Evolutionary conservation across 116 monocot genomes (phyloP).

Genomic region (Phalaenopsis hybrid): DNA sequence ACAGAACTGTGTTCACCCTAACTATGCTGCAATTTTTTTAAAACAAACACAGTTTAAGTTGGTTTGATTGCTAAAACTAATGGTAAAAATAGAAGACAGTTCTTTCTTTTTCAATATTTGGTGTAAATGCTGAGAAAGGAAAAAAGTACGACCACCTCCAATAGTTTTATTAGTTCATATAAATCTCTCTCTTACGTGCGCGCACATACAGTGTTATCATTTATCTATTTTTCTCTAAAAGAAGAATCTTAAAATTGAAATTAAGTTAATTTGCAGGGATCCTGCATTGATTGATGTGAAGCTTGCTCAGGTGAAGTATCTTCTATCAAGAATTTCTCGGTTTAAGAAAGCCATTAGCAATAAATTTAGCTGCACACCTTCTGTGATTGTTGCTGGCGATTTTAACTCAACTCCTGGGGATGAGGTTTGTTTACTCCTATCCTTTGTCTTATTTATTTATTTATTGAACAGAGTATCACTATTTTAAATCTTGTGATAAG

Average conservation of each 20-base stretch:
- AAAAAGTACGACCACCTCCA: too few relatives aligned
- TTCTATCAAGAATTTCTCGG: conserved; percentile 44
- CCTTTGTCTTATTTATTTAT: too few relatives aligned
- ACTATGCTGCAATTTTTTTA: neutral
- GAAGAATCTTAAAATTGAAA: neutral
- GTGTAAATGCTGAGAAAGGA: too few relatives aligned
- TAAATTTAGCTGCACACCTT: conserved; percentile 45
- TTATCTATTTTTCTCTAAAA: neutral
- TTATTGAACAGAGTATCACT: too few relatives aligned
- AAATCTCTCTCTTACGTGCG: neutral
- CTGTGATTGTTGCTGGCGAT: conserved; percentile 74
- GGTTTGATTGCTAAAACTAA: too few relatives aligned
- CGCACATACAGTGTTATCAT: neutral
- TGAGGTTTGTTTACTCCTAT: conserved; percentile 31
- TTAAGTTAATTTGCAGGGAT: conserved; percentile 49
- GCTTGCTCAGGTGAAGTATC: conserved; percentile 84
- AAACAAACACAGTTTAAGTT: too few relatives aligned
- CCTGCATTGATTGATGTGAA: conserved; percentile 84
- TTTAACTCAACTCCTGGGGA: conserved; percentile 97
- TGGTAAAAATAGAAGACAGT: too few relatives aligned
- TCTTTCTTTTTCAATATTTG: too few relatives aligned
- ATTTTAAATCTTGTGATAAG: too few relatives aligned
- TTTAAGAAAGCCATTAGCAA: conserved; percentile 45
- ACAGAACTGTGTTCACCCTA: neutral
- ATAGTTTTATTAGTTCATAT: too few relatives aligned